Base-by-base conservation (phyloP, 2,329 filamentous ascomycete species). In the Fusarium siculi region DNA sequence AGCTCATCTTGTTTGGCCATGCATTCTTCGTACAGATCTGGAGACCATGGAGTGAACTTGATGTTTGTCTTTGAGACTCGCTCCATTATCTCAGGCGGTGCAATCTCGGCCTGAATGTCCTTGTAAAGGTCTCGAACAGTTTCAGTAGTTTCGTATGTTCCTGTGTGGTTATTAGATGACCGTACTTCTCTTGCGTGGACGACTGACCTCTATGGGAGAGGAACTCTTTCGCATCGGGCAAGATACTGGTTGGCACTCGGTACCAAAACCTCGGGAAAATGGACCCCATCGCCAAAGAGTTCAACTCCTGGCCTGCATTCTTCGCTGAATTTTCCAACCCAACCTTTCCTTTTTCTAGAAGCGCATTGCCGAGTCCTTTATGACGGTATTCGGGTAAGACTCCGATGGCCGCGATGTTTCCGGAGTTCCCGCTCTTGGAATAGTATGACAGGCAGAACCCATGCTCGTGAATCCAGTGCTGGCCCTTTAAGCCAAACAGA, bases 11-110 rank as follows among this genome's bases (percentile, higher is more conserved):
- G 76, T 39, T 75, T 78, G 4, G 52, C 7, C 25, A 78, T 72
- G 46, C 76, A 78, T 30, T 78, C 76, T 14, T 78, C 73, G 7
- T 76, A 76, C 4, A 76, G 12, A 1, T 75, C 76, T 3, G 73
- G 47, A 1, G 74, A 73, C 75, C 76, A 78, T 7, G 73, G 69
- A n/a, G 63, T 49, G 34, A 78, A 77, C 23, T 53, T 69, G 5
- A 67, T 14, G 1, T 67, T 74, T 12, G 32, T 58, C 56, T 75
- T 78, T 30, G 74, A 63, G 2, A 73, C 72, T 23, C 57, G 56
- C 15, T 74, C 72, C 25, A 77, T 42, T 23, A 74, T 44, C n/a
- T 72, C 66, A 5, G 73, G 37, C 1, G 74, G 68, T 9, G 34
- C 76, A 9, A 73, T 62, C 0, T 37, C 36, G 4, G 36, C 21